These are phyloP conservation scores for Malassezia sp. DNA, from an alignment of 1,284 basidiomycete genomes.

Conservation along the genomic window DNA sequence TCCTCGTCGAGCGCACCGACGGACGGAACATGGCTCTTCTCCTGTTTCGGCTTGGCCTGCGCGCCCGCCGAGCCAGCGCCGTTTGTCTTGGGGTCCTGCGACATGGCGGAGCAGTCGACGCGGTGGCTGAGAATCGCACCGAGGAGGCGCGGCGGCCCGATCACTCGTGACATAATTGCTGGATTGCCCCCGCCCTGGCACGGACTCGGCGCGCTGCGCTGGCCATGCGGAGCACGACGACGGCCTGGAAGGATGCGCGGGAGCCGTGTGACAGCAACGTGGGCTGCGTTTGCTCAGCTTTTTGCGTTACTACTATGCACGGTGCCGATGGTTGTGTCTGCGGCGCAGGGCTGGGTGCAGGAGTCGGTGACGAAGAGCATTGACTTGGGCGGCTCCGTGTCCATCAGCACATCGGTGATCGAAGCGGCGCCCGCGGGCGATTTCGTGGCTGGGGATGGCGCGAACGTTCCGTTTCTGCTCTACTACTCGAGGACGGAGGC, in stretches of 20 bases:
- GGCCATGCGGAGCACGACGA: slow-evolving; percentile 1
- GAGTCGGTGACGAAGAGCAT: slow-evolving; percentile 18
- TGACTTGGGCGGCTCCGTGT: slow-evolving; percentile 30
- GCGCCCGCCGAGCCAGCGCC: background rate
- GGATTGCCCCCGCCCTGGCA: background rate
- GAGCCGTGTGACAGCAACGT: background rate
- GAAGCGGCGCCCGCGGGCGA: slow-evolving; percentile 18
- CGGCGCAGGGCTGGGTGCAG: slow-evolving; percentile 6
- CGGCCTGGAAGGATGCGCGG: background rate
- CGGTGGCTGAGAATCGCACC: background rate
- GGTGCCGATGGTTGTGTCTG: background rate
- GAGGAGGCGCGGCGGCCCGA: background rate
- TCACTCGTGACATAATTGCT: slow-evolving; percentile 4
- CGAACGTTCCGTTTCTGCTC: slow-evolving; percentile 20
- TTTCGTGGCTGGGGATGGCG: slow-evolving; percentile 17
- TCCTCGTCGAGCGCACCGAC: slow-evolving; percentile 44
- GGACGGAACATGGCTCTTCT: slow-evolving; percentile 21
- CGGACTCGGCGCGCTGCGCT: background rate
- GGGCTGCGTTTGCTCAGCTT: background rate
- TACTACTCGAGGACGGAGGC: slow-evolving; percentile 20
- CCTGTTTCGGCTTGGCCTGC: background rate
- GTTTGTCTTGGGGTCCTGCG: slow-evolving; percentile 1
- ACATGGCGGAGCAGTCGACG: background rate
- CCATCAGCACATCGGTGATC: slow-evolving; percentile 12
- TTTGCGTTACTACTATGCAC: background rate